These are phyloP conservation scores for Scedosporium minutisporum DNA, from an alignment of 2,329 filamentous ascomycete genomes.

Conservation along the genomic window DNA sequence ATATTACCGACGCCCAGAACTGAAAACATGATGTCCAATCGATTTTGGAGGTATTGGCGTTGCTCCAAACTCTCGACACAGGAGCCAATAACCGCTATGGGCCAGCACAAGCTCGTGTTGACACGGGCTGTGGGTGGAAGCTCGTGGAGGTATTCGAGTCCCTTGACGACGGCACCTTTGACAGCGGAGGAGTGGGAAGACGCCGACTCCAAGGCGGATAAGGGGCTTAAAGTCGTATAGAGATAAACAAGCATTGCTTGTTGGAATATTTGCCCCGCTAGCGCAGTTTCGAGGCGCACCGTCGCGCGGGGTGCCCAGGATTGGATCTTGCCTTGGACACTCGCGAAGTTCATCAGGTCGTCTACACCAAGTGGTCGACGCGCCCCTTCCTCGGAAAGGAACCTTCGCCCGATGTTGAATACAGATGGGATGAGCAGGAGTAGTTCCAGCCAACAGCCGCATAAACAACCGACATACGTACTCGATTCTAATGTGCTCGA, in stretches of 20 bases:
- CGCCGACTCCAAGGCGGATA: not conserved
- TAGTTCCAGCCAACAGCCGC: conserved; percentile 29
- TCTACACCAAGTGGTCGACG: conserved; percentile 22
- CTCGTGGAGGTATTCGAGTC: conserved; percentile 20
- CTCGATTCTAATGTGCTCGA: conserved; percentile 18
- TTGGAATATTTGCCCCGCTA: conserved; percentile 33
- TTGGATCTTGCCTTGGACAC: conserved; percentile 30
- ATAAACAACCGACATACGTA: conserved; percentile 24
- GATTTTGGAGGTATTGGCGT: conserved; percentile 22
- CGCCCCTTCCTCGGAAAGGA: conserved; percentile 19
- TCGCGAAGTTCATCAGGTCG: conserved; percentile 32
- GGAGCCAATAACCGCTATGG: conserved; percentile 26
- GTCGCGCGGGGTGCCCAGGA: conserved; percentile 26
- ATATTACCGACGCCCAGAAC: conserved; percentile 36
- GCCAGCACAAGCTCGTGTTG: conserved; percentile 31
- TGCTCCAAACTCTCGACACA: conserved; percentile 24
- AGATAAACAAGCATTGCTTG: conserved; percentile 34
- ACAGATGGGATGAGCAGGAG: conserved; percentile 27
- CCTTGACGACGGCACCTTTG: conserved; percentile 17
- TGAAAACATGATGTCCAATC: conserved; percentile 23
- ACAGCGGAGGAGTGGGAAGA: not conserved
- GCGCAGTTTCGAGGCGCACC: conserved; percentile 24
- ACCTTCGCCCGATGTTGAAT: conserved; percentile 30
- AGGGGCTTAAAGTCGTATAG: conserved; percentile 10
- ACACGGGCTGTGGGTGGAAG: conserved; percentile 23